Base-by-base conservation (phyloP, 192 early-diverging fungal species). In the Spizellomyces punctatus region DNA sequence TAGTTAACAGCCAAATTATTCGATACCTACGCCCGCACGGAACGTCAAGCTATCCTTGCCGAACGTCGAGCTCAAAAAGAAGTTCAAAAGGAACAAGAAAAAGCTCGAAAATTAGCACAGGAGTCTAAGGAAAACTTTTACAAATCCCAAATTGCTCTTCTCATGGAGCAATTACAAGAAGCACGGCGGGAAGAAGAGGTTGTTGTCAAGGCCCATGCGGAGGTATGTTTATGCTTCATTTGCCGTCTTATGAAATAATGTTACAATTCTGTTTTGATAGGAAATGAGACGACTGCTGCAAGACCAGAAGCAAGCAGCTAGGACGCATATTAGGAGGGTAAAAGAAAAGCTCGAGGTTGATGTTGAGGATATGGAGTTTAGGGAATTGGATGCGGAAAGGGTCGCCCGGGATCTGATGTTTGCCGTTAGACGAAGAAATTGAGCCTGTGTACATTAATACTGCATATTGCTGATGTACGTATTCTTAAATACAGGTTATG, bases 301-400 rank as follows among this genome's bases (percentile, higher is more conserved):
- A 4, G 66, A 75, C 36, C 73, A 75, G 47, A 75, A 75, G 52
- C 21, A 60, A 10, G n/a, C 43, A 19, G 73, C 73, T 4, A 61
- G 54, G 46, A 12, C 16, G 5, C 56, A 55, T 14, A 68, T 75
- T 6, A 48, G 22, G 49, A 10, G 42, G 45, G 44, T 75, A 7
- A 67, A 63, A 42, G 66, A 63, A 8, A 75, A 75, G 66, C 59
- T 75, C n/a, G 65, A 61, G 5, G 66, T 68, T 4, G 73, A 75
- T 54, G 65, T 58, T 6, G 46, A 67, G 7, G 61, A 63, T 43
- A 14, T 60, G 7, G 58, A 67, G 4, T 74, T 74, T 22, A 16
- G 64, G 44, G 55, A 74, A 27, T 0, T 6, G 45, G 72, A 74
- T 67, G 72, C 72, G 14, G 36, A 8, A 65, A 12, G 58, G 42